phyloP scores from a whole-genome alignment of 345 rosid genomes.

The Conringia planisiliqua region DNA sequence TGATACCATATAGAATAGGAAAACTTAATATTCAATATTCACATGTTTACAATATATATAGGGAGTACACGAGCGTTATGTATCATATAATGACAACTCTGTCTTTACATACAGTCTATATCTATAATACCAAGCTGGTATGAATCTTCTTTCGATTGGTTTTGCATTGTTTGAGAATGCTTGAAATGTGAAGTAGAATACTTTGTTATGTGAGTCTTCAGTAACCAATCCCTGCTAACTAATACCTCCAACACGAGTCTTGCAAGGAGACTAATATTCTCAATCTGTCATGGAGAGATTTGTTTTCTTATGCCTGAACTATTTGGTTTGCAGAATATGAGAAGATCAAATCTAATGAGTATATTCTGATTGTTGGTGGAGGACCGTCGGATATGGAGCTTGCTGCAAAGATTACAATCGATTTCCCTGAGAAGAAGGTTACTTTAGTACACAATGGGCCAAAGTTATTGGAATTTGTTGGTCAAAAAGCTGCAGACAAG shows the following conservation, averaged over 20 bases:
- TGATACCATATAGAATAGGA: too few relatives aligned
- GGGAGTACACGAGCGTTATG: too few relatives aligned
- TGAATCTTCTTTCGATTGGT: not conserved
- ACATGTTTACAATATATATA: too few relatives aligned
- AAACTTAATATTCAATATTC: too few relatives aligned
- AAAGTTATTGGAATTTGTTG: constrained; percentile 59
- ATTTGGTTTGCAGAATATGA: constrained; percentile 50
- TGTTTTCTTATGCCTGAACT: not conserved
- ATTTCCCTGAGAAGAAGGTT: constrained; percentile 57
- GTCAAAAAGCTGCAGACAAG: constrained; percentile 53
- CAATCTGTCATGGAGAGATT: not conserved
- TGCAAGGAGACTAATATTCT: not conserved
- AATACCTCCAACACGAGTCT: not conserved
- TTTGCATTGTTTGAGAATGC: not conserved
- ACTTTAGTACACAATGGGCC: constrained; percentile 64
- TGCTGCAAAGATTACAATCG: constrained; percentile 78
- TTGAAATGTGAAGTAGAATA: not conserved
- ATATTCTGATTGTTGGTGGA: constrained; percentile 85
- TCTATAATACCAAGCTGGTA: constrained; percentile 59
- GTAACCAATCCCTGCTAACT: too few relatives aligned
- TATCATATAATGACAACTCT: too few relatives aligned
- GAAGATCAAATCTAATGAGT: constrained; percentile 67
- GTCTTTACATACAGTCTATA: too few relatives aligned
- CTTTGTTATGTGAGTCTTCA: too few relatives aligned
- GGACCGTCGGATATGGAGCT: constrained; percentile 95